phyloP scores from a whole-genome alignment of 2,329 filamentous ascomycete genomes.

The Passalora sequoiae region DNA sequence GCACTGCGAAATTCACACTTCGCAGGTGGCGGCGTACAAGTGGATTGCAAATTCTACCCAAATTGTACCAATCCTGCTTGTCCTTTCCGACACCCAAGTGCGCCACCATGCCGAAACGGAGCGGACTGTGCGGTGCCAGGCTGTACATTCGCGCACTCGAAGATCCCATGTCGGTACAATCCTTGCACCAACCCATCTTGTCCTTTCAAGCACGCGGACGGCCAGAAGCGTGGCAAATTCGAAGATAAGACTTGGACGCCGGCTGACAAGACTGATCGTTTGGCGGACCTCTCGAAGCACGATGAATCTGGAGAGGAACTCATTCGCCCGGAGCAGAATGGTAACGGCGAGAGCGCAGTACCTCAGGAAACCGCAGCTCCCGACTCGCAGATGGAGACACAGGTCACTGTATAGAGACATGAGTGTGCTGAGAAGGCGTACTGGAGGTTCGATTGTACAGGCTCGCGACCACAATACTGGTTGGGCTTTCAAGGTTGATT shows the following conservation, averaged over 20 bases:
- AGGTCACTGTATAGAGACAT: constrained; percentile 3
- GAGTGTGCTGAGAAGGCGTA: too few relatives aligned
- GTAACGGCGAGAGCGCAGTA: background rate
- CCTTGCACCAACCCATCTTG: constrained; percentile 88
- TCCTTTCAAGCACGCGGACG: constrained; percentile 83
- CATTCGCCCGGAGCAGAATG: constrained; percentile 29
- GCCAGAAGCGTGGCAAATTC: constrained; percentile 75
- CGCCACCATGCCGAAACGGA: constrained; percentile 86
- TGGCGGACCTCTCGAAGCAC: constrained; percentile 23
- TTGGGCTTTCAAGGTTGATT: too few relatives aligned
- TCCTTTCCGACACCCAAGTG: constrained; percentile 80
- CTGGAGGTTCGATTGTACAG: too few relatives aligned
- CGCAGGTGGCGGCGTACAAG: constrained; percentile 53
- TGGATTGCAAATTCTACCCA: constrained; percentile 85
- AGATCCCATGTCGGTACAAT: constrained; percentile 80
- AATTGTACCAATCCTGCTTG: constrained; percentile 89
- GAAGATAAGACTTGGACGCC: constrained; percentile 89
- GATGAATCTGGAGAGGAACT: constrained; percentile 30
- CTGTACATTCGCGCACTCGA: constrained; percentile 87
- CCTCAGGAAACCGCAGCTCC: constrained; percentile 9
- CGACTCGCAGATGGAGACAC: constrained; percentile 7
- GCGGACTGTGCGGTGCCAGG: constrained; percentile 73
- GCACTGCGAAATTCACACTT: constrained; percentile 74
- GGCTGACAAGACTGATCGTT: constrained; percentile 25
- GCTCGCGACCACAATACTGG: too few relatives aligned